Evolutionary conservation across 345 rosid species (phyloP), one percentile per base, ranked within the genome.

Genomic region (Xanthoceras sorbifolium): DNA sequence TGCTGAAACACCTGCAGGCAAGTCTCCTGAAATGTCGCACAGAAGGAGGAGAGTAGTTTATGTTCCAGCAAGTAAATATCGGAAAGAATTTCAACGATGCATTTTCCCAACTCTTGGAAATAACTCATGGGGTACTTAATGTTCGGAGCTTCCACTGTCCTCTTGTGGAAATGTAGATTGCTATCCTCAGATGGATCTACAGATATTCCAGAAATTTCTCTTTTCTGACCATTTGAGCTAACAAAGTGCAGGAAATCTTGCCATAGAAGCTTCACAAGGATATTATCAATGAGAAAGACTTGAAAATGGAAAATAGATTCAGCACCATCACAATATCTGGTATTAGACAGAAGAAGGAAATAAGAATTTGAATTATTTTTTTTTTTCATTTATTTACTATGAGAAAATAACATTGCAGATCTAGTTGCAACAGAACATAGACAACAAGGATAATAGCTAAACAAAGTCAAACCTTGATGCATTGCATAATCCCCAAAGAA

Each of bases 231-330:
- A 54, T 72, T 82, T 57, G 69, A 78, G 65, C 79, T 64, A 34
- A 60, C 32, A 74, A 72, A 80, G 71, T 74, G 78, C 52, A 89
- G 67, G 63, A 82, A 93, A 64, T 90, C 96, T 82, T 81, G 86
- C 99, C 99, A 93, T 61, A 93, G 77, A 80, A 92, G 90, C 82
- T 92, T 89, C 55, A 91, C 86, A 44, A 92, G 89, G 75, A 95
- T 80, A 79, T 85, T 78, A 70, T 91, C 87, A 71, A 90, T 78
- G 57, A 95, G 85, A 80, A 78, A 79, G 72, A 80, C 79, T 82
- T 81, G 92, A 78, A 92, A 84, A 70, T 82, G 85, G 64, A 67
- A 76, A 40, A 82, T 71, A 42, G 92, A 82, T 80, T 83, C 91
- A 69, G 59, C 83, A 76, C 74, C 87, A 62, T 85, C 88, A 75